Evolutionary conservation across 345 rosid species (phyloP), one percentile per base, ranked within the genome.

Genomic region (Syzygium aqueum): DNA sequence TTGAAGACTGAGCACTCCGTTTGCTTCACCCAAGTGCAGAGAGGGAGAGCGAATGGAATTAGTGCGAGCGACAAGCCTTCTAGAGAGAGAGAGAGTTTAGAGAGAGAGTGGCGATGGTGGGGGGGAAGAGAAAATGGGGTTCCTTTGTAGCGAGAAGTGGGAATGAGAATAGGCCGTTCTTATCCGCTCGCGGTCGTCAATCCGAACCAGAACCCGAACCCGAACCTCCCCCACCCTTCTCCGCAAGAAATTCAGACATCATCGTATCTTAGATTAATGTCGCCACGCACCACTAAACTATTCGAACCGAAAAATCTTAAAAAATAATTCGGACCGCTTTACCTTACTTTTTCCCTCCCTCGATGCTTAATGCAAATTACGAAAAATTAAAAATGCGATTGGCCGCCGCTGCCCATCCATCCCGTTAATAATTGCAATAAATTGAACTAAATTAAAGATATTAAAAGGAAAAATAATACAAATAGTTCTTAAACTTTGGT

Each of bases 151-250:
- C n/a, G 19, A 56, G 23, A 40, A 5, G 46, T 43, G 82, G 25
- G 51, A 77, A 10, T 28, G 90, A 53, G 87, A 82, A 28, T 43
- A 51, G 85, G 92, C 61, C 93, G 94, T 93, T 92, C 98, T 96
- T 96, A 95, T 94, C 98, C 89, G 88, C 82, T 87, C 91, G 23
- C 21, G 7, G 25, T 1, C 17, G 15, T n/a, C 73, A 5, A 9
- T 28, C 77, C 80, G 77, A 46, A 40, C 77, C 87, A 2, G 52
- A n/a, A 14, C 21, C 87, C 85, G 85, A 80, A 54, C 46, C 88
- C 91, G 40, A 11, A 17, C 16, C 40, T 6, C 85, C 30, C 30
- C 12, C 6, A 17, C 17, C 54, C 56, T 15, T 0, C 21, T 2
- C 1, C 11, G 6, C 53, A n/a, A 17, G 53, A 9, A 73, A 33